Conservation (phyloP, 2,329 filamentous ascomycete species). For the Neofusicoccum ribis region DNA sequence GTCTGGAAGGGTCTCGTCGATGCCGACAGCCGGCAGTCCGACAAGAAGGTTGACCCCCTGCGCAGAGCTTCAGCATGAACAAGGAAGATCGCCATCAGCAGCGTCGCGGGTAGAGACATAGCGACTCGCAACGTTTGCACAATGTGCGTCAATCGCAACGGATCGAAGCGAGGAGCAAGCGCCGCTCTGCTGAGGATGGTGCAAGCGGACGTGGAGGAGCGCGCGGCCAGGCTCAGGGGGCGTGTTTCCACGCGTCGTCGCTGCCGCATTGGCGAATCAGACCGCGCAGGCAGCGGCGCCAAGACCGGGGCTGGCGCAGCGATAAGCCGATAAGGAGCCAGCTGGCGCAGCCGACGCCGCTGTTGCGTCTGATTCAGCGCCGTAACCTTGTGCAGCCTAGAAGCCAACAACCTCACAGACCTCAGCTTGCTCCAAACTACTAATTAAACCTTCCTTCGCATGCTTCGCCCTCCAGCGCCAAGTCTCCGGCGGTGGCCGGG, state of each 20-base stretch:
- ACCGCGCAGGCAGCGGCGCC: neutral
- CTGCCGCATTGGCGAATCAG: neutral
- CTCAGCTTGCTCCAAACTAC: neutral
- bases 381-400: conserved; percentile 3
- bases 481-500: neutral
- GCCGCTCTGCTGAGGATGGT: neutral
- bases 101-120: neutral
- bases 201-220: neutral
- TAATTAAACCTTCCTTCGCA: neutral
- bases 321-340: neutral
- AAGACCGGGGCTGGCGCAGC: neutral
- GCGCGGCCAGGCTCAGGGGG: neutral
- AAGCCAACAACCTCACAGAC: neutral
- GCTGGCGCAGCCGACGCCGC: neutral
- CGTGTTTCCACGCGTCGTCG: neutral
- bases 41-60: neutral
- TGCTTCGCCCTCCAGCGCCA: neutral
- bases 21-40: neutral
- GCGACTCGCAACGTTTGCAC: neutral
- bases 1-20: too few species aligned
- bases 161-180: neutral
- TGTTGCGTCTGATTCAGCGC: neutral
- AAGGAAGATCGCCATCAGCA: neutral
- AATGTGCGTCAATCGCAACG: neutral
- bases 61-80: neutral